Base-by-base conservation (phyloP, 495 filamentous ascomycete genomes). In the Lindgomyces ingoldianus region DNA sequence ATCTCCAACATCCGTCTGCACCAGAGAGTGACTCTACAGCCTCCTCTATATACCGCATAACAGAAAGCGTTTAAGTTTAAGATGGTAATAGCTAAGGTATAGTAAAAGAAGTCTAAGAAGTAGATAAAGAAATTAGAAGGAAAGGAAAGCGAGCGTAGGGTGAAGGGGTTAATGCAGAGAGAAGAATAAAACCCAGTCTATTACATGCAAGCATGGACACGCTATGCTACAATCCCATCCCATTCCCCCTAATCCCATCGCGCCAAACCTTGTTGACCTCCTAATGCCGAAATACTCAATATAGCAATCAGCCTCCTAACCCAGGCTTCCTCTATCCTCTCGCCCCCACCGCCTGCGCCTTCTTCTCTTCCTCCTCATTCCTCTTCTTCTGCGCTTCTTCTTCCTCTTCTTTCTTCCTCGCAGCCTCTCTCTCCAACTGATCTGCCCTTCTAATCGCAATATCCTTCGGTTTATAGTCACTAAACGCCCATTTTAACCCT, bases 391-490 rank as follows among this genome's bases (percentile, higher is more conserved):
- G 62, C 57, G 42, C 62, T 36, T 70, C 62, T 3, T 47, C 16
- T 59, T 68, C 68, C 78, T 93, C 90, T 62, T 78, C 81, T 61
- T 78, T 78, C 74, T 87, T 87, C 59, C 93, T 81, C 29, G 77
- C 78, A 41, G 80, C 75, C 79, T 98, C 93, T 47, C 84, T 79
- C 76, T 87, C 80, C n/a, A 96, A 77, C 80, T 99, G 94, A 73
- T 98, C 94, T 16, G 87, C 84, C 48, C 94, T 80, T 66, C 94
- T 84, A 22, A 87, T 76, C 14, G 94, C 95, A 71, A 99, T 97
- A 74, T 98, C 95, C 74, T 96, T 93, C 4, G 94, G 93, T 57
- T 84, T 86, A 78, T 89, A 96, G 74, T 99, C 94, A 72, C 90
- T 95, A 74, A 97, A 99, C 19, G 88, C 67, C 29, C 72, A 73